phyloP scores from a whole-genome alignment of 495 filamentous ascomycete species.

The Talaromyces liani region DNA sequence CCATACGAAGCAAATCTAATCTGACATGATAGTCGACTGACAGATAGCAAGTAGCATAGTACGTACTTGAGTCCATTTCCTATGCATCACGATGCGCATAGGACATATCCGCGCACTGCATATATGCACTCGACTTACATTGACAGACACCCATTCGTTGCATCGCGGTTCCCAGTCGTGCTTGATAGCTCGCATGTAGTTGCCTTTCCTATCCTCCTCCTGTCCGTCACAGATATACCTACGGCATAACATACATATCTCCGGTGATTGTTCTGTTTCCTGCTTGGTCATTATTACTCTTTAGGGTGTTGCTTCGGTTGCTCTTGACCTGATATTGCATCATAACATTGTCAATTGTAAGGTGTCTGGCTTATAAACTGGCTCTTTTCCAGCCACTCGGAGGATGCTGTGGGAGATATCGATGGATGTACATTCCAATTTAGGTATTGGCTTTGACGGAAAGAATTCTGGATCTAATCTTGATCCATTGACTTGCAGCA shows the following conservation, averaged over 20 bases:
- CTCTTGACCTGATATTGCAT: not conserved
- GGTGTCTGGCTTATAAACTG: no score
- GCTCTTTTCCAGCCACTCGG: not conserved
- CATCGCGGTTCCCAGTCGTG: not conserved
- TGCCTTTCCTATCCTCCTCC: not conserved
- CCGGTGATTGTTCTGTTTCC: not conserved
- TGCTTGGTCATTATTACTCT: not conserved
- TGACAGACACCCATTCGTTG: not conserved
- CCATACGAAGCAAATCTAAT: not conserved
- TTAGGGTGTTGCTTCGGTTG: not conserved
- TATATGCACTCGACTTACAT: not conserved
- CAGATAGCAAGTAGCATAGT: not conserved
- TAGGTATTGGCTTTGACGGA: not conserved
- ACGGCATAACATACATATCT: not conserved
- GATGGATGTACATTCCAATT: not conserved
- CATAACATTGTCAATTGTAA: not conserved
- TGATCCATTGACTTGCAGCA: not conserved
- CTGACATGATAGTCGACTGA: not conserved
- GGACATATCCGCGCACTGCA: not conserved
- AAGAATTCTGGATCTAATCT: not conserved
- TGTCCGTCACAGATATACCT: not conserved
- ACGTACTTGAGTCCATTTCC: not conserved
- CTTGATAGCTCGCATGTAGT: not conserved
- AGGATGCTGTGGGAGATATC: not conserved
- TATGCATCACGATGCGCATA: not conserved